Conservation (phyloP, 2,329 filamentous ascomycete species). For the Thelonectria blattea region DNA sequence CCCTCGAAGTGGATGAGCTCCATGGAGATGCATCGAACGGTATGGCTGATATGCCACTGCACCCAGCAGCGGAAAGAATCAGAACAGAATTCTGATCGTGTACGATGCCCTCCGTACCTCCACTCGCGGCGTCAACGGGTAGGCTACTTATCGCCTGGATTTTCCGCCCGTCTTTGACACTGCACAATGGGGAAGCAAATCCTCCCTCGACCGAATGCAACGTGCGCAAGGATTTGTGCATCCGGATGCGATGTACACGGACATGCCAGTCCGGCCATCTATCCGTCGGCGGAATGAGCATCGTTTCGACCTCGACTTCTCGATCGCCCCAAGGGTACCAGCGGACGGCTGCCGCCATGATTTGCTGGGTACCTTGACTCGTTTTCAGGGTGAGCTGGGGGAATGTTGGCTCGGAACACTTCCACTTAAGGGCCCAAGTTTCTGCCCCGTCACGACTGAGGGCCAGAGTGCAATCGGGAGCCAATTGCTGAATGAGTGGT, state of each 20-base stretch:
- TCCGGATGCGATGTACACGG: slow-evolving; percentile 31
- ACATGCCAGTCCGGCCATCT: slow-evolving; percentile 46
- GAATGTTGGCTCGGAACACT: slow-evolving; percentile 19
- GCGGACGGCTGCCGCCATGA: slow-evolving; percentile 8
- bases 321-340: slow-evolving; percentile 40
- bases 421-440: slow-evolving; percentile 42
- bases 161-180: not conserved
- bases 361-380: accelerated
- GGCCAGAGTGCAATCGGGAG: slow-evolving; percentile 41
- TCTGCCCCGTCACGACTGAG: slow-evolving; percentile 42
- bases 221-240: not conserved
- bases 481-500: slow-evolving; percentile 41
- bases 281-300: slow-evolving; percentile 38
- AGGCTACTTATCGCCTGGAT: not conserved
- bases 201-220: slow-evolving; percentile 28
- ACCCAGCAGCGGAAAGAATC: slow-evolving; percentile 16
- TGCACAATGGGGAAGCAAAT: slow-evolving; percentile 20
- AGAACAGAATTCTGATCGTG: slow-evolving; percentile 14
- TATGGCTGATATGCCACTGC: slow-evolving; percentile 14
- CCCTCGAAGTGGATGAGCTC: slow-evolving; percentile 2
- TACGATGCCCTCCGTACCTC: not conserved
- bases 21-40: not conserved
- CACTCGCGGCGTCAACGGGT: not conserved
- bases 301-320: slow-evolving; percentile 35
- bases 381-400: not conserved